These are phyloP conservation scores for Emericellopsis atlantica DNA, from an alignment of 2,329 filamentous ascomycete species.

Conservation along the genomic window DNA sequence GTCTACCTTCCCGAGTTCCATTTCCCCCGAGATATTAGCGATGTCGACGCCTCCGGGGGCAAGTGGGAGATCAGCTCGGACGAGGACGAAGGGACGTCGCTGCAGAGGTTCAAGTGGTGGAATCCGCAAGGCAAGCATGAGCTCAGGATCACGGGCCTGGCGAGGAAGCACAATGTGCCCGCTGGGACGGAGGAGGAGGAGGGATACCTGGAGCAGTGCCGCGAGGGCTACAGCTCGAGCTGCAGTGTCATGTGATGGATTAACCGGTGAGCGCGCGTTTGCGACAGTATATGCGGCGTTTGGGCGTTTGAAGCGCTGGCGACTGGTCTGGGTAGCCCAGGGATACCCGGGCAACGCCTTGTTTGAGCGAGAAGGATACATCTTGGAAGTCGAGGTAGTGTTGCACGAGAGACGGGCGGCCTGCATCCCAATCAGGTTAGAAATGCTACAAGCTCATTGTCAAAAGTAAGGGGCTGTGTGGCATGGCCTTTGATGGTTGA, in stretches of 20 bases:
- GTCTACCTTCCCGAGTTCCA: slow-evolving; percentile 87
- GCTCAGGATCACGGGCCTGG: slow-evolving; percentile 62
- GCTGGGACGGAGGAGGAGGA: slow-evolving; percentile 55
- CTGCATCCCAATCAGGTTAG: too few relatives aligned
- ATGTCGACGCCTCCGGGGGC: slow-evolving; percentile 67
- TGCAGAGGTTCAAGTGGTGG: slow-evolving; percentile 86
- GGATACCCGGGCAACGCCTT: too few relatives aligned
- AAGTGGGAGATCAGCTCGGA: slow-evolving; percentile 79
- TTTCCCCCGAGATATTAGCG: slow-evolving; percentile 64
- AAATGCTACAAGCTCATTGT: too few relatives aligned
- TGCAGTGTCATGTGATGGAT: slow-evolving; percentile 38
- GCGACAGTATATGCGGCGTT: too few relatives aligned
- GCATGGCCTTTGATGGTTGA: too few relatives aligned
- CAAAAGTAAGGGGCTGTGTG: too few relatives aligned
- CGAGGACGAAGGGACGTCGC: slow-evolving; percentile 53
- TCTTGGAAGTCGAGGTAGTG: too few relatives aligned
- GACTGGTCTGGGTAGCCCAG: too few relatives aligned
- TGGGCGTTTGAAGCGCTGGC: too few relatives aligned
- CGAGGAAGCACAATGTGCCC: slow-evolving; percentile 46
- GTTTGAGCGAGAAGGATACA: too few relatives aligned
- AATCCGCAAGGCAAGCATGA: slow-evolving; percentile 75
- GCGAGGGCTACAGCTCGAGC: slow-evolving; percentile 31
- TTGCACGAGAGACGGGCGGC: too few relatives aligned
- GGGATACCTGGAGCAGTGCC: slow-evolving; percentile 64
- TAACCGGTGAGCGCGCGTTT: too few relatives aligned